Evolutionary conservation across 805 yeast genomes (phyloP).

Genomic region (Debaryomyces castellii): DNA sequence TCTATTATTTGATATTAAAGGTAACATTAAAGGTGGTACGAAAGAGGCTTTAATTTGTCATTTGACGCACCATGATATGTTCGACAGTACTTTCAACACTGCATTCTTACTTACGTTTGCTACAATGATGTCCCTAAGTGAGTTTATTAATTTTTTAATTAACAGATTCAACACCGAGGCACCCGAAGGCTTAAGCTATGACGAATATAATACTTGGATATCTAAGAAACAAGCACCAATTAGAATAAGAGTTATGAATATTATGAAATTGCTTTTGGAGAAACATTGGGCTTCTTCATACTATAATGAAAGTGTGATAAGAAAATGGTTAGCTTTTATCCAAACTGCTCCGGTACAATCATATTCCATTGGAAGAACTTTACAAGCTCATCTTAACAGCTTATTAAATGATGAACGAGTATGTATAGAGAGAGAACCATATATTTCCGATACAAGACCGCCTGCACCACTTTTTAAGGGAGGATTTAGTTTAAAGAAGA

Average conservation of each 20-base stretch:
- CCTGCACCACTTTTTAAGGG: constrained; percentile 41
- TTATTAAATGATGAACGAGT: constrained; percentile 31
- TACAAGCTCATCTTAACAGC: constrained; percentile 22
- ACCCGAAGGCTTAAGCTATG: constrained; percentile 84
- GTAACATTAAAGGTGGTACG: constrained; percentile 81
- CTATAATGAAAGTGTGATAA: constrained; percentile 43
- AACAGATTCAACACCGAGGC: constrained; percentile 70
- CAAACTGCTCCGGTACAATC: constrained; percentile 20
- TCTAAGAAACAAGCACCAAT: constrained; percentile 68
- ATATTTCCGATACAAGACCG: constrained; percentile 25
- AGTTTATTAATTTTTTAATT: constrained; percentile 58
- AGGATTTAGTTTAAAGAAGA: constrained; percentile 32
- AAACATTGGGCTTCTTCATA: constrained; percentile 70
- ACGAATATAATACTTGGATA: constrained; percentile 77
- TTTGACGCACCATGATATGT: constrained; percentile 68
- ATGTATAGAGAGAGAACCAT: constrained; percentile 27
- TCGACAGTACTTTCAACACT: constrained; percentile 63
- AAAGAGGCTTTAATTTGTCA: constrained; percentile 75
- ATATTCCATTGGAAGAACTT: constrained; percentile 26
- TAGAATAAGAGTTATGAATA: constrained; percentile 60
- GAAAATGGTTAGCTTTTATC: constrained; percentile 33
- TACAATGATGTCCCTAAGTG: constrained; percentile 67
- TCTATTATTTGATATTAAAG: constrained; percentile 59
- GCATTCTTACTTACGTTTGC: constrained; percentile 74
- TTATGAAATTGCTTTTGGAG: constrained; percentile 65